Conservation (phyloP, 495 filamentous ascomycete species). For the Lindgomyces ingoldianus region DNA sequence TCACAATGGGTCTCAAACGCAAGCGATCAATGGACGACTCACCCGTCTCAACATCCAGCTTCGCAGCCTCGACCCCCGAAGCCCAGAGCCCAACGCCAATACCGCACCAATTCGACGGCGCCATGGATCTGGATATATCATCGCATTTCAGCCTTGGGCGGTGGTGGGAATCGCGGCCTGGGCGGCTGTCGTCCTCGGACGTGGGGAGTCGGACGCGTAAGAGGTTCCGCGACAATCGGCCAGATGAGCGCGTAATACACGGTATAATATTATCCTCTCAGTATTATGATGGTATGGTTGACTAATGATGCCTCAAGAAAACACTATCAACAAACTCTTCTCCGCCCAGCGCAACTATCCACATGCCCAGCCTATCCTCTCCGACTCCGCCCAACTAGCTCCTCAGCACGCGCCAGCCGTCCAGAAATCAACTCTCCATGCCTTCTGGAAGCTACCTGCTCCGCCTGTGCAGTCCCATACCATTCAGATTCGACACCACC, state of each 20-base stretch:
- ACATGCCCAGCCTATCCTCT: conserved; percentile 29
- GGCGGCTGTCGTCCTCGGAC: conserved; percentile 15
- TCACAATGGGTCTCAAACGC: conserved; percentile 45
- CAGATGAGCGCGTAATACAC: conserved; percentile 42
- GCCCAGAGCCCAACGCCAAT: conserved; percentile 31
- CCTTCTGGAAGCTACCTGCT: conserved; percentile 44
- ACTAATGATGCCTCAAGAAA: conserved; percentile 35
- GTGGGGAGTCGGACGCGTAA: conserved; percentile 42
- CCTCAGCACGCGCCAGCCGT: conserved; percentile 1
- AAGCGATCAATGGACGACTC: conserved; percentile 43
- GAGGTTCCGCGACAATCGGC: conserved; percentile 44
- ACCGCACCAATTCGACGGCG: conserved; percentile 21
- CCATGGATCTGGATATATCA: conserved; percentile 23
- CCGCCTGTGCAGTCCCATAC: conserved; percentile 14
- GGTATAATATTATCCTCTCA: conserved; percentile 30
- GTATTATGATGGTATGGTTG: background rate
- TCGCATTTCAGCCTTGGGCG: conserved; percentile 11
- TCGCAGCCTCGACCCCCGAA: conserved; percentile 23
- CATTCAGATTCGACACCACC: background rate
- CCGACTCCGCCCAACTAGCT: conserved; percentile 1
- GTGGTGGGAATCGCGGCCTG: conserved; percentile 14
- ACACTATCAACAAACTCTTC: conserved; percentile 44
- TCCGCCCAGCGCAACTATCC: conserved; percentile 40
- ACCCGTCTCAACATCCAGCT: conserved; percentile 39
- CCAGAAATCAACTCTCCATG: conserved; percentile 45